A percentile compares a stretch with the other conserved stretches of the same genome.
phyloP scores from a whole-genome alignment of 257 asterid genomes.

The Plectranthus barbatus region DNA sequence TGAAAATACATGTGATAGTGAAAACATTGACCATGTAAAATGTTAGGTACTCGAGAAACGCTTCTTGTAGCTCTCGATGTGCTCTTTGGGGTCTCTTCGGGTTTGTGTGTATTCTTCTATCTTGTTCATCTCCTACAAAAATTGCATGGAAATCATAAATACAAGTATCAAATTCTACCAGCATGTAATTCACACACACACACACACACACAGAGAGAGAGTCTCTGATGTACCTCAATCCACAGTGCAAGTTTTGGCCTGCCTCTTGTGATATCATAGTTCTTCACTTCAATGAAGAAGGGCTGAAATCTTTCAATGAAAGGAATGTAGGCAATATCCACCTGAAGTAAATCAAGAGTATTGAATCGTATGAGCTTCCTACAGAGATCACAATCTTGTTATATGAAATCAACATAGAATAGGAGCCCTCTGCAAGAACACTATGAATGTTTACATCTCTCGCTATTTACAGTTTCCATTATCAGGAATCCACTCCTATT shows the following conservation, averaged over 20 bases:
- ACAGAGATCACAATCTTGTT: neutral
- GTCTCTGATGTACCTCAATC: conserved; percentile 57
- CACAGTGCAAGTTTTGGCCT: conserved; percentile 59
- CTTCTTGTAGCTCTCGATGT: conserved; percentile 48
- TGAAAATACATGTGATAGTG: neutral
- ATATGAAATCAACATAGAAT: neutral
- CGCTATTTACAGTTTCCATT: neutral
- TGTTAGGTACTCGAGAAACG: conserved; percentile 23
- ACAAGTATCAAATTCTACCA: no score
- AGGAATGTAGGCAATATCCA: conserved; percentile 74
- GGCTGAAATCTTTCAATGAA: conserved; percentile 61
- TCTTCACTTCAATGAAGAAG: conserved; percentile 45
- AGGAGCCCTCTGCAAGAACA: neutral
- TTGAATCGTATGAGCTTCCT: neutral
- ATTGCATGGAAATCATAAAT: no score
- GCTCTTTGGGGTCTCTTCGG: conserved; percentile 49
- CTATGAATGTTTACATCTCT: neutral
- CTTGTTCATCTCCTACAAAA: conserved; percentile 69
- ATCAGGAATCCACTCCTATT: neutral
- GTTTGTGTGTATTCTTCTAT: conserved; percentile 68
- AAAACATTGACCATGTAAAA: no score
- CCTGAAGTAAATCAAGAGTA: conserved; percentile 32
- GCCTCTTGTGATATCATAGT: conserved; percentile 47
- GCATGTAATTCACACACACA: no score
- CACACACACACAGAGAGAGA: no score